These are phyloP conservation scores for Hypholoma fasciculare DNA, from an alignment of 768 basidiomycete genomes.

Conservation along the genomic window DNA sequence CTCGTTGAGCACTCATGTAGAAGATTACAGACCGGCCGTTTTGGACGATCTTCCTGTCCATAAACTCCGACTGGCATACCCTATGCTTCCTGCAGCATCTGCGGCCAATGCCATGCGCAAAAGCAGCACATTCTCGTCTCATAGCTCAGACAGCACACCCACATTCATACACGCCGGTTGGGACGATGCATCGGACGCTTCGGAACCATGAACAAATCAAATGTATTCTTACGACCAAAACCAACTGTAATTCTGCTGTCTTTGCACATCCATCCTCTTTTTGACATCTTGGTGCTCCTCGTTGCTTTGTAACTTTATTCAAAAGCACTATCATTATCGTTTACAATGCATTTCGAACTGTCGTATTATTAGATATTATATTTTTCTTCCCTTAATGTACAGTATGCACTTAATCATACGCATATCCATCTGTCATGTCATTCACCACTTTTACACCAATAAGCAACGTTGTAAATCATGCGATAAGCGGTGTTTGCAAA, in stretches of 20 bases:
- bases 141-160: constrained; percentile 42
- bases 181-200: constrained; percentile 50
- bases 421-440: neutral
- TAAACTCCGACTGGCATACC: constrained; percentile 28
- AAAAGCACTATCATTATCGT: constrained; percentile 10
- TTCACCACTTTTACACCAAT: neutral
- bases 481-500: neutral
- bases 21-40: constrained; percentile 18
- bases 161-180: constrained; percentile 57
- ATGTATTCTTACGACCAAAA: neutral
- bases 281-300: constrained; percentile 4
- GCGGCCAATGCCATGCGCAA: constrained; percentile 20
- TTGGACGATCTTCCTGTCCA: constrained; percentile 20
- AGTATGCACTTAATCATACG: constrained; percentile 1
- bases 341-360: constrained; percentile 7
- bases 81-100: constrained; percentile 19
- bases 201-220: constrained; percentile 21
- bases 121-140: constrained; percentile 31
- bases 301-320: constrained; percentile 7
- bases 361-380: constrained; percentile 9
- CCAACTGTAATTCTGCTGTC: constrained; percentile 1
- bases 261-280: neutral
- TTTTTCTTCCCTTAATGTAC: constrained; percentile 8
- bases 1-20: constrained; percentile 16
- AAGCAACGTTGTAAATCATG: neutral